phyloP scores from a whole-genome alignment of 2,329 filamentous ascomycete species.

The Apiospora saccharicola region DNA sequence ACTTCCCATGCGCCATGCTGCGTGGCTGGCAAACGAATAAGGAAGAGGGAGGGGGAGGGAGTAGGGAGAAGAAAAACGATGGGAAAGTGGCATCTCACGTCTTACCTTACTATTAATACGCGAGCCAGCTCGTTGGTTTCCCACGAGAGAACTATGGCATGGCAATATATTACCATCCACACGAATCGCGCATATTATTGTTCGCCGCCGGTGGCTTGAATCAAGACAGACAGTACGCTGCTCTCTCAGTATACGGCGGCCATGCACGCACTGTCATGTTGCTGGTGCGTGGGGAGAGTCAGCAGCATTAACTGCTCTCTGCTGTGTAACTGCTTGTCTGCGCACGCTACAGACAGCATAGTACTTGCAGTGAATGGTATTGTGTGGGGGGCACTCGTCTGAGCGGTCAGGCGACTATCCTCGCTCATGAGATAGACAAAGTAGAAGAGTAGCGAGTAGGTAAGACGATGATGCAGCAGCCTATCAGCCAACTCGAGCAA shows the following conservation, averaged over 20 bases:
- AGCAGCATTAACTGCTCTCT: constrained; percentile 2
- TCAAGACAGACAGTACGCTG: not conserved
- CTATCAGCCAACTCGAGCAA: not conserved
- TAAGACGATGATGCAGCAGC: not conserved
- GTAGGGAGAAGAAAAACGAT: not conserved
- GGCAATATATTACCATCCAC: constrained; percentile 6
- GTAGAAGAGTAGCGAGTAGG: not conserved
- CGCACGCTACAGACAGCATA: not conserved
- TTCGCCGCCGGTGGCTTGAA: not conserved
- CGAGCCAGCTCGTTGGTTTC: constrained; percentile 16
- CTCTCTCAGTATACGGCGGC: not conserved
- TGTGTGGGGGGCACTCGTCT: constrained; percentile 16
- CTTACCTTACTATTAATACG: constrained; percentile 20
- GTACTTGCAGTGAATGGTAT: not conserved
- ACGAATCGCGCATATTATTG: not conserved
- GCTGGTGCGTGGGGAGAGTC: not conserved
- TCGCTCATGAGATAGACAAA: not conserved
- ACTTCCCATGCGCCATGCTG: not conserved
- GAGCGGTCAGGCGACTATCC: not conserved
- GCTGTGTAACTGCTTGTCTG: constrained; percentile 2
- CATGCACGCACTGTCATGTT: not conserved
- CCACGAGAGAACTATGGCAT: not conserved
- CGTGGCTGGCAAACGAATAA: not conserved
- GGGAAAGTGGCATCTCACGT: constrained; percentile 7
- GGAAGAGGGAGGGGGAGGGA: not conserved